Evolutionary conservation across 345 rosid species (phyloP), one percentile per base, ranked within the genome.

Genomic region (Linum usitatissimum): DNA sequence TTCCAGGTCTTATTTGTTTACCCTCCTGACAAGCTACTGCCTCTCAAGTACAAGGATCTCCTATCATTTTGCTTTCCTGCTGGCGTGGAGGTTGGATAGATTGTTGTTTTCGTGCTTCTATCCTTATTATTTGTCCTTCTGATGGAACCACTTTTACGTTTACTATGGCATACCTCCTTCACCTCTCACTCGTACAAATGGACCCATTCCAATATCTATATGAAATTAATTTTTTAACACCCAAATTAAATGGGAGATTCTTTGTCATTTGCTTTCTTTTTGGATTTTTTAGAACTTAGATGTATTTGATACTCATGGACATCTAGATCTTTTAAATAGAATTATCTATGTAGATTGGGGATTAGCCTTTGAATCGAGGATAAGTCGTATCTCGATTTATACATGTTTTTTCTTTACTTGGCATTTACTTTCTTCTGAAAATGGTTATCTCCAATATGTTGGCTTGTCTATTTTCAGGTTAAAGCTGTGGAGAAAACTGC

Each of bases 41-140:
- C 94, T 6, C 78, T 92, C 64, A 83, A 83, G 77, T 72, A 80
- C 77, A 86, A 87, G 74, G 99, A 89, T 84, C 93, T 92, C 67
- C 78, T 84, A 63, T 89, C 99, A 3, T 89, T 87, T 74, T 92
- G 95, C 86, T 89, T 89, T 66, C 98, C 95, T 70, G 97, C 86
- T 67, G 99, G 97, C 59, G 65, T 85, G 55, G 97, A 89, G 98
- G 98, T 88, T 67, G 72, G 68, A 72, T 30, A 54, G 28, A 30
- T 53, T 40, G 57, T 62, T 58, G 28, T 51, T 60, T 56, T 64
- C 57, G 42, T 54, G 15, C n/a, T 61, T 62, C 19, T 62, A 15
- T 42, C 54, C 21, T 45, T 20, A 20, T 45, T 45, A 12, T 7
- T 45, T 12, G 15, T 15, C 3, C 4, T 45, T 45, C 15, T 45